Percentiles rank a stretch among this genome's conserved stretches.
Evolutionary conservation across 345 rosid species (phyloP).

Genomic region (Lepidium aucheri): DNA sequence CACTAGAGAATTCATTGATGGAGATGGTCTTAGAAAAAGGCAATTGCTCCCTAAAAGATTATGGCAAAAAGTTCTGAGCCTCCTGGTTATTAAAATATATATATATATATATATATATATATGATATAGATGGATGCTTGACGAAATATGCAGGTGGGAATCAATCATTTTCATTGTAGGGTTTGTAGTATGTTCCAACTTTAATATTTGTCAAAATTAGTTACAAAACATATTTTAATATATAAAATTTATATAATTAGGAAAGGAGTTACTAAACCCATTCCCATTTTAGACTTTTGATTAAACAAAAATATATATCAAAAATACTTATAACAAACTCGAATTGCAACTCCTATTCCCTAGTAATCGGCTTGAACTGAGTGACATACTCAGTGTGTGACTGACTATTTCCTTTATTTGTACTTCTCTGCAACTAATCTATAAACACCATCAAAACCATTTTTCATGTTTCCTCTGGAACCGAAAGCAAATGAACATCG

Average conservation of each 20-base stretch:
- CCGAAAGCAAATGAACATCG: constrained; percentile 6
- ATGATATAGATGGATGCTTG: too few species aligned
- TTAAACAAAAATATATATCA: neutral
- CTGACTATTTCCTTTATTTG: constrained; percentile 16
- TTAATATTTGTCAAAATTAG: neutral
- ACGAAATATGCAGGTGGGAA: too few species aligned
- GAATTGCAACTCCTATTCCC: constrained; percentile 8
- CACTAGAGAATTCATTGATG: too few species aligned
- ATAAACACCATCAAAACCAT: neutral
- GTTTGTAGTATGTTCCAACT: neutral
- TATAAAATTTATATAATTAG: neutral
- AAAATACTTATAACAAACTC: constrained; percentile 11
- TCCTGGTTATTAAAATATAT: too few species aligned
- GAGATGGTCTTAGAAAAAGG: too few species aligned
- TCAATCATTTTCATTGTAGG: too few species aligned
- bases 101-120: too few species aligned
- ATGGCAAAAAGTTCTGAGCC: too few species aligned
- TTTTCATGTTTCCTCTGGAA: neutral
- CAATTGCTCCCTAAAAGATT: too few species aligned
- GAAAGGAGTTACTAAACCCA: constrained; percentile 7
- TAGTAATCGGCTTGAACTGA: constrained; percentile 16
- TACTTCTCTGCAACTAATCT: neutral
- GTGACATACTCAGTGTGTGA: constrained; percentile 2
- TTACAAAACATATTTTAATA: neutral
- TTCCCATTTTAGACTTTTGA: neutral